Evolutionary conservation across 2,329 filamentous ascomycete genomes (phyloP), one percentile per base, ranked within the genome.

Genomic region (Onygena corvina): DNA sequence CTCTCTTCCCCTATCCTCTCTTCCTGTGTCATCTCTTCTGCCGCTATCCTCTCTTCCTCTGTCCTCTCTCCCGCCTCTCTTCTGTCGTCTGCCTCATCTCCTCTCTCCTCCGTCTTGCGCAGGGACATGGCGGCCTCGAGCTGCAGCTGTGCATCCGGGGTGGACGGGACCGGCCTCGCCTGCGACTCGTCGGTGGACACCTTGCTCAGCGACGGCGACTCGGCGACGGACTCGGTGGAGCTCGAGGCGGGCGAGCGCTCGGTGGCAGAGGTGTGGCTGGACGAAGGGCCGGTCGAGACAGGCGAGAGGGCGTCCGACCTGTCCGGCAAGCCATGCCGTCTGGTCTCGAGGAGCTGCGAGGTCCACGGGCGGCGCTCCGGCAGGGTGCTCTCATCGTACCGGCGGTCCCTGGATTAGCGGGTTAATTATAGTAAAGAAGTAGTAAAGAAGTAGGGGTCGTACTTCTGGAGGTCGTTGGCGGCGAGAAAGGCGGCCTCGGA

Each of bases 101-200:
- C 8, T 38, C 40, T n/a, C n/a, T 16, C 30, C 8, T 38, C 40
- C 25, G 46, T 48, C 11, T 54, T 58, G 21, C 63, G 58, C 16
- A 62, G 56, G 3, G 69, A 67, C 58, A 75, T 73, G 44, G 78
- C 74, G 56, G 76, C 73, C 58, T 77, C 73, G 29, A 75, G 58
- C 44, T 71, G 73, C 55, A 80, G 64, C 58, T 81, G 77, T 52
- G 78, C 73, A 55, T 81, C 77, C 1, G 77, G 75, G 14, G 75
- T 77, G 7, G 68, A 69, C 5, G 73, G 4, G 29, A 31, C 42
- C 18, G 42, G 25, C 1, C n/a, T 46, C 5, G 29, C 16, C 23
- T 23, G 2, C 6, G 25, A 6, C 11, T 46, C 23, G 8, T 46
- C 36, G 8, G 36, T 40, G 7, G 36, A 40, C 11, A 11, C 6